Conservation (phyloP, 225 moss, liverwort and hornwort genomes). For the Lunularia cruciata region DNA sequence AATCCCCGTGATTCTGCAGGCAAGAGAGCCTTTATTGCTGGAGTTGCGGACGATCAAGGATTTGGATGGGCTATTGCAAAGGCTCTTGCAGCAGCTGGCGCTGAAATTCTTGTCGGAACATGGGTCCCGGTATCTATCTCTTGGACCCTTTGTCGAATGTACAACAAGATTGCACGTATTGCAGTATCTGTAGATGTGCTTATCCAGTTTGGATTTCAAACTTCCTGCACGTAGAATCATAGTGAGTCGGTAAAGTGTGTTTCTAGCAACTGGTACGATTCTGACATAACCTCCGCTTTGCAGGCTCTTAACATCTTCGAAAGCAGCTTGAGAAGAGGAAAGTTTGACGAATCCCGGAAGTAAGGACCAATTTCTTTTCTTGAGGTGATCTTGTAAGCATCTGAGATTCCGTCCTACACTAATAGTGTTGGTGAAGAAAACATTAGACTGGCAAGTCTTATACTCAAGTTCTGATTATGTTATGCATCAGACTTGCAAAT, state of each 20-base stretch:
- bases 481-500: slow-evolving; percentile 75
- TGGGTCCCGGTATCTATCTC: slow-evolving; percentile 76
- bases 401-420: no score
- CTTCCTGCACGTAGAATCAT: not conserved
- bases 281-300: not conserved
- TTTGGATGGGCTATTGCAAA: slow-evolving; percentile 97
- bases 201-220: not conserved
- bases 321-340: slow-evolving; percentile 92
- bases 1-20: slow-evolving; percentile 36
- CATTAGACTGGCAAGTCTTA: no score
- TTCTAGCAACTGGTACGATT: not conserved
- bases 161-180: not conserved
- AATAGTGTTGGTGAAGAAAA: no score
- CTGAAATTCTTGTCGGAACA: slow-evolving; percentile 80
- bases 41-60: slow-evolving; percentile 88
- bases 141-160: not conserved
- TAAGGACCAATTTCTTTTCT: slow-evolving; percentile 36
- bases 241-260: not conserved
- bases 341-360: slow-evolving; percentile 82
- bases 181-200: no score
- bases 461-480: no score
- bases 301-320: slow-evolving; percentile 96
- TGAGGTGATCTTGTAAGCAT: no score
- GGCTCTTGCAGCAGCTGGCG: slow-evolving; percentile 85
- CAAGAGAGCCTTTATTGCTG: slow-evolving; percentile 90